These are phyloP conservation scores for Xylariales sp. DNA, from an alignment of 2,329 filamentous ascomycete genomes.

Conservation along the genomic window DNA sequence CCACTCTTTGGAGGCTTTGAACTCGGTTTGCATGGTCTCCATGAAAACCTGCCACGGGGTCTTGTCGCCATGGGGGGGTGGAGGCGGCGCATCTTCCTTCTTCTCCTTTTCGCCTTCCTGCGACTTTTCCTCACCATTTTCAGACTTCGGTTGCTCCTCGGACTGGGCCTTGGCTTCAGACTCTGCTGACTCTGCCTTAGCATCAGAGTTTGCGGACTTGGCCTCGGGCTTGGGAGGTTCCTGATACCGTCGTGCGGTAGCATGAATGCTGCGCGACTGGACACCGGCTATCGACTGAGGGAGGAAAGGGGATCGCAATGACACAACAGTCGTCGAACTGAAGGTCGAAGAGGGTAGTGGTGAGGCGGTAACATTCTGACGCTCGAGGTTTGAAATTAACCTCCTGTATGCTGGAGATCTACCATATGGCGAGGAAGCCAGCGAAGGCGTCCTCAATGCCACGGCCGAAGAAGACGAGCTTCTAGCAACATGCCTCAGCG, in stretches of 20 bases:
- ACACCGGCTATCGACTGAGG: constrained; percentile 34
- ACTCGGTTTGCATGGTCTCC: constrained; percentile 90
- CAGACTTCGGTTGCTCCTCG: constrained; percentile 39
- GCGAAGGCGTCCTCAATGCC: constrained; percentile 35
- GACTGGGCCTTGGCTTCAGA: constrained; percentile 30
- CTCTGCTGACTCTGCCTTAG: constrained; percentile 16
- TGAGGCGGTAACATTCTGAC: constrained; percentile 21
- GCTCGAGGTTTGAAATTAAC: constrained; percentile 31
- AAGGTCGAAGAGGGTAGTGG: constrained; percentile 20
- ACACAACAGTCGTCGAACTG: constrained; percentile 25
- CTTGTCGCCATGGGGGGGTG: constrained; percentile 96
- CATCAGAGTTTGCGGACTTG: constrained; percentile 26
- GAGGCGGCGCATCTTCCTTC: constrained; percentile 70
- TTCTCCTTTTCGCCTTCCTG: constrained; percentile 51
- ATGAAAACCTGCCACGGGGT: constrained; percentile 98
- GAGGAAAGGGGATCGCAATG: constrained; percentile 42
- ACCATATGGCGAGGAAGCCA: constrained; percentile 31
- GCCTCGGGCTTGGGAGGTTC: constrained; percentile 24
- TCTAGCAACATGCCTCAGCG: constrained; percentile 36
- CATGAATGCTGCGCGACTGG: constrained; percentile 34
- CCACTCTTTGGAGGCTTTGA: constrained; percentile 98
- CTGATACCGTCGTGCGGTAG: constrained; percentile 26
- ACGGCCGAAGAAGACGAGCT: constrained; percentile 35
- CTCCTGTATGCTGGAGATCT: constrained; percentile 45
- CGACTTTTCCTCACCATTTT: constrained; percentile 40